Evolutionary conservation across 129 eudicot species (phyloP), one percentile per base, ranked within the genome.

Genomic region (Lactuca sativa): DNA sequence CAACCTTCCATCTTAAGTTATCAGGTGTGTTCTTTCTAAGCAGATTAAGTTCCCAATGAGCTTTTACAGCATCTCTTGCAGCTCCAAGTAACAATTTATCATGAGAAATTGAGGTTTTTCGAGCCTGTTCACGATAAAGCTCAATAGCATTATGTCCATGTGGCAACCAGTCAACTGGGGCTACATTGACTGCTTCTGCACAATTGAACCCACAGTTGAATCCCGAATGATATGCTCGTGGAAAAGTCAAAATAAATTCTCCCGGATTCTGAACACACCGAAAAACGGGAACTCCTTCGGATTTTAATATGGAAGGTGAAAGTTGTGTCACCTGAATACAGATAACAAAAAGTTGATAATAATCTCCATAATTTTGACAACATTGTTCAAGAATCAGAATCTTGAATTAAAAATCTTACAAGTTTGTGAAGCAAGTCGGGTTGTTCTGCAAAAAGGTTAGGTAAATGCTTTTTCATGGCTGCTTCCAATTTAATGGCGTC

Each of bases 21-120:
- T 78, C 82, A 5, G 81, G 60, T 40, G 88, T 83, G 69, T 76
- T 77, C 66, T 85, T 90, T 73, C 91, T 86, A 47, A 95, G 80
- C 72, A 95, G 75, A 81, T 86, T 90, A 62, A 80, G 85, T 77
- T 95, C 97, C 99, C 99, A 95, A 38, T 83, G 90, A 76, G 96
- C 99, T 86, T 84, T 95, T 15, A 95, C 97, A n/a, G 99, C 99
- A 47, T 95, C 97, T 87, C 97, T 83, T 64, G 99, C 97, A 10
- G 99, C 97, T 48, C 99, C 99, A 64, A 95, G 93, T 74, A 95
- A 70, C 63, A 95, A 74, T 67, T 95, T 95, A 84, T 95, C 99
- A 74, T 95, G 99, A 55, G 99, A 95, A 64, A 95, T 90, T 10
- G 99, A 85, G 16, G 96, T 95, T 71, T 81, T 91, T 4, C 99